A percentile compares a stretch with the other conserved stretches of the same genome.
These are phyloP conservation scores for Pythium grandisporangium DNA, from an alignment of 352 stramenopile species.

Conservation along the genomic window DNA sequence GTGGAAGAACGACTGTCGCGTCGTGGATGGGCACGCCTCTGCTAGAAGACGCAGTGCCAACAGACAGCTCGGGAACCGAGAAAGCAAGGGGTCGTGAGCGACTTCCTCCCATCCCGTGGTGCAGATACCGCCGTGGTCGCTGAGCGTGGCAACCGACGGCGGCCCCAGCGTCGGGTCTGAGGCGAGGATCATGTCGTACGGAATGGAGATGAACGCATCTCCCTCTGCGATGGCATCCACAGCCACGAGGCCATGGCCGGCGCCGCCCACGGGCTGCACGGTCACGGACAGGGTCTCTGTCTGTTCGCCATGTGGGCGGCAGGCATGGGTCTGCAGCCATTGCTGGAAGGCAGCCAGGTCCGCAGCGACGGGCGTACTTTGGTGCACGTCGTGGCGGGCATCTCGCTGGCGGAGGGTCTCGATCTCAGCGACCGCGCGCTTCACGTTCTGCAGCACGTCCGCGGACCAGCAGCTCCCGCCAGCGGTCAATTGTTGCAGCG, in stretches of 20 bases:
- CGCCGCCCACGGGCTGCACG: slow-evolving; percentile 13
- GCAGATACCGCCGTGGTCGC: no score
- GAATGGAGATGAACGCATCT: slow-evolving; percentile 22
- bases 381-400: slow-evolving; percentile 10
- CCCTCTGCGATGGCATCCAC: slow-evolving; percentile 11
- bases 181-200: slow-evolving; percentile 21
- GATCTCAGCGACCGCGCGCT: slow-evolving; percentile 19
- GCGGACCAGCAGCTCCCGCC: slow-evolving; percentile 19
- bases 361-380: slow-evolving; percentile 2
- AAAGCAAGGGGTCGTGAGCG: slow-evolving; percentile 22
- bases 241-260: slow-evolving; percentile 23
- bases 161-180: slow-evolving; percentile 14
- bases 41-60: slow-evolving; percentile 30
- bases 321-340: slow-evolving; percentile 16
- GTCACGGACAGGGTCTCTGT: slow-evolving; percentile 2
- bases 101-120: slow-evolving; percentile 25
- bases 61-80: slow-evolving; percentile 26
- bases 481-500: slow-evolving; percentile 22
- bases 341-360: slow-evolving; percentile 16
- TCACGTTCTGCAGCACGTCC: slow-evolving; percentile 17
- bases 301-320: no score
- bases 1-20: slow-evolving; percentile 20
- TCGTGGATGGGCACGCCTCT: slow-evolving; percentile 12
- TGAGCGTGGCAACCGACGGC: not conserved
- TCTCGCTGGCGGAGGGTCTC: slow-evolving; percentile 13